These are phyloP conservation scores for Penicillium sp. DNA, from an alignment of 2,329 filamentous ascomycete genomes.

Conservation along the genomic window DNA sequence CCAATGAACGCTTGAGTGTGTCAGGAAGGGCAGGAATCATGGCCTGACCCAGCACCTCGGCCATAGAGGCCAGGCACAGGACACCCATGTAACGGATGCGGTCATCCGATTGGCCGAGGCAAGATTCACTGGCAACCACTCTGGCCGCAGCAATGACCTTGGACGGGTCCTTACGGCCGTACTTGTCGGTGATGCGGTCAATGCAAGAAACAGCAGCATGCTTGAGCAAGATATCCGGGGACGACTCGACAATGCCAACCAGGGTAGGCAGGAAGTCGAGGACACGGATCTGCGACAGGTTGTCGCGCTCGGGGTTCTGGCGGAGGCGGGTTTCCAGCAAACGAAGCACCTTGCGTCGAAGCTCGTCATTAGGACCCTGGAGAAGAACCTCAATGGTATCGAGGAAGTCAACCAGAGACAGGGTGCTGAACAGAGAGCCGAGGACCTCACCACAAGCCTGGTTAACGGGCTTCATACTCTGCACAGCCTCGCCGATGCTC, in stretches of 20 bases:
- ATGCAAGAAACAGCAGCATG: slow-evolving; percentile 81
- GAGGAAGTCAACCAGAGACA: slow-evolving; percentile 81
- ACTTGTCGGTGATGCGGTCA: slow-evolving; percentile 87
- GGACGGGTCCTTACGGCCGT: slow-evolving; percentile 80
- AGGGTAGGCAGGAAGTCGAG: slow-evolving; percentile 72
- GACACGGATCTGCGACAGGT: slow-evolving; percentile 58
- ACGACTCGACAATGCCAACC: slow-evolving; percentile 64
- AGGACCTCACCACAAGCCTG: slow-evolving; percentile 57
- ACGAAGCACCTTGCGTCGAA: slow-evolving; percentile 69
- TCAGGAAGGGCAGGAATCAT: slow-evolving; percentile 74
- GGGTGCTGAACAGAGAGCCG: slow-evolving; percentile 68
- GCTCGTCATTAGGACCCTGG: slow-evolving; percentile 61
- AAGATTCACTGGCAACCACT: slow-evolving; percentile 66
- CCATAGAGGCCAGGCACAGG: slow-evolving; percentile 76
- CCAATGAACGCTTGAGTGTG: slow-evolving; percentile 62
- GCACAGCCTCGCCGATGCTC: slow-evolving; percentile 51
- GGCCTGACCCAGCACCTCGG: slow-evolving; percentile 77
- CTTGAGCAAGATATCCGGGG: slow-evolving; percentile 65
- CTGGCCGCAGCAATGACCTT: slow-evolving; percentile 66
- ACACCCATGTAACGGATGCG: slow-evolving; percentile 74
- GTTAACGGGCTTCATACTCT: slow-evolving; percentile 30
- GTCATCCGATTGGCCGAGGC: slow-evolving; percentile 64
- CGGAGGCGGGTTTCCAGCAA: slow-evolving; percentile 74
- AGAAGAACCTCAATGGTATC: slow-evolving; percentile 77
- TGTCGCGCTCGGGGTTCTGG: slow-evolving; percentile 61